phyloP scores from a whole-genome alignment of 306 rosid genomes.

The Medicago lupulina region DNA sequence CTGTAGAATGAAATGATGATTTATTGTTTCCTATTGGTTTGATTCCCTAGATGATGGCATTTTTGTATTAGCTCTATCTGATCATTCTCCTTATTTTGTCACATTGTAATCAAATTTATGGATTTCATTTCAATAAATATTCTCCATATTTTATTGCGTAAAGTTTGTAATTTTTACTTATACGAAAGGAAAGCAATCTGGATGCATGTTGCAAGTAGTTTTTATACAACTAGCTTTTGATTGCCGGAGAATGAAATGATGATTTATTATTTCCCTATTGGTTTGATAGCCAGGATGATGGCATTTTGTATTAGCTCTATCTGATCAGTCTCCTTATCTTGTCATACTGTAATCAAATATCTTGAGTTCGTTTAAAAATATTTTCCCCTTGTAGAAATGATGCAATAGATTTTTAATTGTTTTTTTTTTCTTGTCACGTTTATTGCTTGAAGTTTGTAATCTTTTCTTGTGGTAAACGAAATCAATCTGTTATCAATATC shows the following conservation, averaged over 20 bases:
- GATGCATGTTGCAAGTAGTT: background rate
- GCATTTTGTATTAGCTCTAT: conserved; percentile 51
- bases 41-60: conserved; percentile 17
- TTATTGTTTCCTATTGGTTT: conserved; percentile 27
- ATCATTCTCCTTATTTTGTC: background rate
- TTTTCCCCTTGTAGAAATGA: background rate
- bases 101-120: no score
- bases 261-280: conserved; percentile 34
- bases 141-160: background rate
- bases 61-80: background rate
- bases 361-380: background rate
- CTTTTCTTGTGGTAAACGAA: no score
- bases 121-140: background rate
- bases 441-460: background rate
- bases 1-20: conserved; percentile 39
- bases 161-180: background rate
- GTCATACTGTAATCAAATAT: no score
- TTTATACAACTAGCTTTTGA: background rate
- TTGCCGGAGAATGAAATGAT: background rate
- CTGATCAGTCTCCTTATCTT: conserved; percentile 43
- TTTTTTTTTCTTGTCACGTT: no score
- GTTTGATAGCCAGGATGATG: conserved; percentile 39
- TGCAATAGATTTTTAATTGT: background rate
- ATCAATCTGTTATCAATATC: background rate
- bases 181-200: background rate